Evolutionary conservation across 257 asterid genomes (phyloP).

Genomic region (Solanum tacnaense): DNA sequence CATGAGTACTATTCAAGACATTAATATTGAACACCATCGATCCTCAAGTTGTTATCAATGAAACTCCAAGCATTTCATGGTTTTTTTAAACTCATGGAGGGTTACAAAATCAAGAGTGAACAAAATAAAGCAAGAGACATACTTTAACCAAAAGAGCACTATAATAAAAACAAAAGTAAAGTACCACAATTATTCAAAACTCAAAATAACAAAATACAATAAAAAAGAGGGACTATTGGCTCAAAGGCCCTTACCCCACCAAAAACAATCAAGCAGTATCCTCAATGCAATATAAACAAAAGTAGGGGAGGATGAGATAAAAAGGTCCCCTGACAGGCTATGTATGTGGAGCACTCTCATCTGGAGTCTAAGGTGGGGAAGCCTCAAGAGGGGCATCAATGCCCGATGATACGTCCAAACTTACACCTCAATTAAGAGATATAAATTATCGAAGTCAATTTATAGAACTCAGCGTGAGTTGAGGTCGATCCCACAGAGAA

Average conservation of each 20-base stretch:
- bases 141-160: no score
- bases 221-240: background rate
- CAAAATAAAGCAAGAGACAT: background rate
- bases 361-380: background rate
- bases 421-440: no score
- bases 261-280: background rate
- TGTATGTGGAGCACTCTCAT: background rate
- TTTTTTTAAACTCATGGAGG: background rate
- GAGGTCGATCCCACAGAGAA: no score
- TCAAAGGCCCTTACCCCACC: background rate
- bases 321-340: background rate
- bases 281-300: no score
- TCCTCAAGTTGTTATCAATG: no score
- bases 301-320: background rate
- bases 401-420: no score
- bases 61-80: background rate
- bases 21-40: no score
- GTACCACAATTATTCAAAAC: no score
- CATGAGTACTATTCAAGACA: background rate
- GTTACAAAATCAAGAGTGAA: background rate
- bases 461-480: no score
- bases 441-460: no score
- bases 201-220: no score
- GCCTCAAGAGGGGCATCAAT: no score
- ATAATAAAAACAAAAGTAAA: background rate